Conservation (phyloP, 441 rosid species). For the Aleurites moluccanus region DNA sequence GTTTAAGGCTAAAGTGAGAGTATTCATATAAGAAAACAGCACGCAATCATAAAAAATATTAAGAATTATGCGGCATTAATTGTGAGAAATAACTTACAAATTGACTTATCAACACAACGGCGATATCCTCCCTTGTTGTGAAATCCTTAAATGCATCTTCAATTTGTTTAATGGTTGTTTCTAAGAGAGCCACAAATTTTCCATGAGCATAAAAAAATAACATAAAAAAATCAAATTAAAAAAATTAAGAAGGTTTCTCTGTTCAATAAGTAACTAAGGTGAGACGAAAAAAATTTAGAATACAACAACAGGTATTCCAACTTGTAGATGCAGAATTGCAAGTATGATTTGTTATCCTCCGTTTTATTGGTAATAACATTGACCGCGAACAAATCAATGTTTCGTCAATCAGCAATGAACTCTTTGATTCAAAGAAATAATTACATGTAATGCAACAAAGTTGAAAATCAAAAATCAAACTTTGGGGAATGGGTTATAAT, state of each 20-base stretch:
- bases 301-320: background rate
- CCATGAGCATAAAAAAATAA: background rate
- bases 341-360: background rate
- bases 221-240: background rate
- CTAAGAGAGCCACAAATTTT: constrained; percentile 34
- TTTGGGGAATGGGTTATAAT: background rate
- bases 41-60: background rate
- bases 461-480: background rate
- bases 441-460: too few relatives aligned
- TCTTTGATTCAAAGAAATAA: background rate
- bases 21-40: background rate
- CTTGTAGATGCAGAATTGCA: too few relatives aligned
- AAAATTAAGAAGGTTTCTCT: background rate
- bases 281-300: background rate
- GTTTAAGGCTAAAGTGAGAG: too few relatives aligned
- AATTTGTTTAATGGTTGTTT: constrained; percentile 83
- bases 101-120: constrained; percentile 82
- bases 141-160: constrained; percentile 94
- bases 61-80: background rate
- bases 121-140: constrained; percentile 85
- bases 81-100: constrained; percentile 54
- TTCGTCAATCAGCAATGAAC: background rate
- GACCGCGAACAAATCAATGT: background rate
- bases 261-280: background rate
- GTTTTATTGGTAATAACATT: background rate